These are phyloP conservation scores for Cercospora sp. DNA, from an alignment of 2,329 filamentous ascomycete species.

Conservation along the genomic window DNA sequence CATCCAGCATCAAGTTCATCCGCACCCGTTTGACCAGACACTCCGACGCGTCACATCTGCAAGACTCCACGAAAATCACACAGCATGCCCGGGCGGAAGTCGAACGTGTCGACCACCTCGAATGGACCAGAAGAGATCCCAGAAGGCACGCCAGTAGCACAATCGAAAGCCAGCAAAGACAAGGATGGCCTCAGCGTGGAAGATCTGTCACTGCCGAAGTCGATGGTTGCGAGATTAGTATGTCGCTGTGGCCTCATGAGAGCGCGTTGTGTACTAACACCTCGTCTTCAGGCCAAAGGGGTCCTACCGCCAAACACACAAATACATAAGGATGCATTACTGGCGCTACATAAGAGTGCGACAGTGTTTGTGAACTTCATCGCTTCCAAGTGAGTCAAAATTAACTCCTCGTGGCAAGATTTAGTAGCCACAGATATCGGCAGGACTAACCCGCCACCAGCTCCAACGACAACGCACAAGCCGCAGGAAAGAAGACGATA, in stretches of 20 bases:
- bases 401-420: background rate
- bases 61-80: background rate
- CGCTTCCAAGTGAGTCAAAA: slow-evolving; percentile 64
- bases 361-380: slow-evolving; percentile 83
- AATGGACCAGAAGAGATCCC: slow-evolving; percentile 42
- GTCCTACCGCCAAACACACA: slow-evolving; percentile 64
- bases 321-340: slow-evolving; percentile 77
- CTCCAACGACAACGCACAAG: slow-evolving; percentile 69
- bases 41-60: background rate
- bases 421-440: background rate
- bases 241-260: background rate
- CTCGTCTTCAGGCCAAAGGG: slow-evolving; percentile 6
- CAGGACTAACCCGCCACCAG: slow-evolving; percentile 45
- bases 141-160: slow-evolving; percentile 31
- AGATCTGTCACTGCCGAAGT: slow-evolving; percentile 25
- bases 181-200: slow-evolving; percentile 49
- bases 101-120: slow-evolving; percentile 45
- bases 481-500: slow-evolving; percentile 74
- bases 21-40: background rate
- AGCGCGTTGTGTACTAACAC: background rate
- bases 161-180: slow-evolving; percentile 27
- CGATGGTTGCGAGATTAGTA: slow-evolving; percentile 12
- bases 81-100: slow-evolving; percentile 51
- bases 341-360: slow-evolving; percentile 77
- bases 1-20: background rate